Evolutionary conservation across 116 monocot species (phyloP), one percentile per base, ranked within the genome.

Genomic region (Posidonia oceanica): DNA sequence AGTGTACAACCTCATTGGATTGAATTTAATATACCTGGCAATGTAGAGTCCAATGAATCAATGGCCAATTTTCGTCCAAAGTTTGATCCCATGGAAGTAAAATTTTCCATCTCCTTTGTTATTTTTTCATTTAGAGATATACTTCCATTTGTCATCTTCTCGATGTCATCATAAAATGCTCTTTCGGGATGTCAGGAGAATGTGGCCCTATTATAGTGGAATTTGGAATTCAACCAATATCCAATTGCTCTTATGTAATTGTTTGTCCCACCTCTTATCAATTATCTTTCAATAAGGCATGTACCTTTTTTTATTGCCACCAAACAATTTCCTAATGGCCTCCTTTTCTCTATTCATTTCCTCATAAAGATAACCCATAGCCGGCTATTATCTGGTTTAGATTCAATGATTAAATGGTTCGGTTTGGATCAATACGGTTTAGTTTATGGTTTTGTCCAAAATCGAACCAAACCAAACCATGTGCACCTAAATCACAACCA

Each of bases 211-310:
- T 58, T 58, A 15, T 58, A 16, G 58, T 58, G 58, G 58, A 57
- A 18, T 18, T 57, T 57, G 10, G 4, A 18, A 14, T 57, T 57
- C 56, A 57, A 57, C 56, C 15, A 57, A 57, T 58, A 58, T 58
- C 18, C 58, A 58, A 23, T 29, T 63, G 29, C 13, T 23, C 13
- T 36, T 63, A 22, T 63, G 63, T 63, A 63, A 36, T 23, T 23
- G 37, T 10, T 63, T 63, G 36, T 63, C 36, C 63, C 63, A 63
- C 63, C 22, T 63, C 6, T 1, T 14, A 14, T 63, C 63, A 29
- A 63, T 38, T 5, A 63, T 63, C 63, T 63, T 63, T 22, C 63
- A 63, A 59, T n/a, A 59, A 11, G 63, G 23, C 63, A 63, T 63
- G 7, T 36, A 63, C 29, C 36, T 14, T 63, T 63, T 38, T 2